These are phyloP conservation scores for Drechslera avenae DNA, from an alignment of 2,329 filamentous ascomycete species.

Conservation along the genomic window DNA sequence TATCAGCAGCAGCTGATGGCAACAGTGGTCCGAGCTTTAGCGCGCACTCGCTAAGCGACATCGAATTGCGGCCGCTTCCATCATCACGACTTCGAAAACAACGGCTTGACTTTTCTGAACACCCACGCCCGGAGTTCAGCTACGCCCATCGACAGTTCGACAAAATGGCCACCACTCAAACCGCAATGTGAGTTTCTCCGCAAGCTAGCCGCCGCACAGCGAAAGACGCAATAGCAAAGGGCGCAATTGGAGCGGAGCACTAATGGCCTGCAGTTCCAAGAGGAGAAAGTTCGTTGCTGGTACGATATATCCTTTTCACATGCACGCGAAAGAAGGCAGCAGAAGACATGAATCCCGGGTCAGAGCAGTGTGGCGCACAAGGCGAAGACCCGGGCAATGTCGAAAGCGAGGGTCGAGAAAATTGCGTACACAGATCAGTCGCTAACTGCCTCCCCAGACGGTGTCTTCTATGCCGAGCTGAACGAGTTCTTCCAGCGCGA, in stretches of 20 bases:
- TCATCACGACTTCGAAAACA: slow-evolving; percentile 39
- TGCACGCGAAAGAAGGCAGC: slow-evolving; percentile 11
- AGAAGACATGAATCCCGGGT: not conserved
- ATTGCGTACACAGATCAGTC: slow-evolving; percentile 22
- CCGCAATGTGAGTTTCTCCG: slow-evolving; percentile 47
- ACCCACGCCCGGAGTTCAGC: slow-evolving; percentile 43
- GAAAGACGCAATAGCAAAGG: not conserved
- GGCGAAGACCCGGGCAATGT: not conserved
- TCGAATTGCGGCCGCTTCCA: slow-evolving; percentile 5
- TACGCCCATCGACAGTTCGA: slow-evolving; percentile 40
- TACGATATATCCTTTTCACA: slow-evolving; percentile 40
- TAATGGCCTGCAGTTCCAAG: slow-evolving; percentile 70
- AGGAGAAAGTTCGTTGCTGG: slow-evolving; percentile 71
- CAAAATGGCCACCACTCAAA: slow-evolving; percentile 50
- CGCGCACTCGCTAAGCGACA: slow-evolving; percentile 21
- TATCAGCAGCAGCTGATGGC: slow-evolving; percentile 8
- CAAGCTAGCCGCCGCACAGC: not conserved
- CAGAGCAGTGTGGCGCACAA: not conserved
- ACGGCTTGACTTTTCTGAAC: slow-evolving; percentile 42
- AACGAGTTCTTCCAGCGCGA: slow-evolving; percentile 99
- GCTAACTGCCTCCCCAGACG: slow-evolving; percentile 62
- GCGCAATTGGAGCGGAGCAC: slow-evolving; percentile 21
- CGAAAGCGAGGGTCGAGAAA: slow-evolving; percentile 7
- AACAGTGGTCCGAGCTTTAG: slow-evolving; percentile 13
- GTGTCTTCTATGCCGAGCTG: slow-evolving; percentile 99